phyloP scores from a whole-genome alignment of 1,284 basidiomycete species.

The Sporisorium iseilematis-ciliati region DNA sequence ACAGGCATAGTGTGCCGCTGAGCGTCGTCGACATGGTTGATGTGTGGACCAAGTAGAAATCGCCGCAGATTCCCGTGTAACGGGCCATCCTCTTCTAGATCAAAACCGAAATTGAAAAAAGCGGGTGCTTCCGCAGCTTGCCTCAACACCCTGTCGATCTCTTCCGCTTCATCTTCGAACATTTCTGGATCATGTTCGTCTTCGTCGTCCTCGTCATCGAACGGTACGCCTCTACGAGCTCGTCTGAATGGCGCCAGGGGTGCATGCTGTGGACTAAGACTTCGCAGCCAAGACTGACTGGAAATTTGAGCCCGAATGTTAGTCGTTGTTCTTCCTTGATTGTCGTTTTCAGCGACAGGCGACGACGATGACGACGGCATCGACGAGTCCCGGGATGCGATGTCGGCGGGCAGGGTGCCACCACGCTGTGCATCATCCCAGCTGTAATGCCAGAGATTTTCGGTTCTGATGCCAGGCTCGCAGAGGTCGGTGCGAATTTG shows the following conservation, averaged over 20 bases:
- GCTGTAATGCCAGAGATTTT: conserved; percentile 45
- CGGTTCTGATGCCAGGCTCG: conserved; percentile 46
- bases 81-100: conserved; percentile 30
- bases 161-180: conserved; percentile 24
- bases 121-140: conserved; percentile 21
- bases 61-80: conserved; percentile 6
- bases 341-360: not conserved
- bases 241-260: not conserved
- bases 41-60: conserved; percentile 13
- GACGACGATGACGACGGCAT: not conserved
- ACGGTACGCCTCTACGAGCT: not conserved
- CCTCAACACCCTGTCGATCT: conserved; percentile 26
- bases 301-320: conserved; percentile 26
- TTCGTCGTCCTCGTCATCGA: not conserved
- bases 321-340: not conserved
- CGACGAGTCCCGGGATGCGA: not conserved
- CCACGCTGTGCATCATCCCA: conserved; percentile 29
- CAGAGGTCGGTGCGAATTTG: conserved; percentile 42
- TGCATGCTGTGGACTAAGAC: conserved; percentile 17
- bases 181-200: conserved; percentile 6
- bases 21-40: conserved; percentile 1
- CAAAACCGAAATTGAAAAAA: conserved; percentile 36
- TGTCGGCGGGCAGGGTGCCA: not conserved
- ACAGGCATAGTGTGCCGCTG: conserved; percentile 8
- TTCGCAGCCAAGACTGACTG: conserved; percentile 37